Conservation (phyloP, 805 yeast species). For the Zygoascus ofunaensis region DNA sequence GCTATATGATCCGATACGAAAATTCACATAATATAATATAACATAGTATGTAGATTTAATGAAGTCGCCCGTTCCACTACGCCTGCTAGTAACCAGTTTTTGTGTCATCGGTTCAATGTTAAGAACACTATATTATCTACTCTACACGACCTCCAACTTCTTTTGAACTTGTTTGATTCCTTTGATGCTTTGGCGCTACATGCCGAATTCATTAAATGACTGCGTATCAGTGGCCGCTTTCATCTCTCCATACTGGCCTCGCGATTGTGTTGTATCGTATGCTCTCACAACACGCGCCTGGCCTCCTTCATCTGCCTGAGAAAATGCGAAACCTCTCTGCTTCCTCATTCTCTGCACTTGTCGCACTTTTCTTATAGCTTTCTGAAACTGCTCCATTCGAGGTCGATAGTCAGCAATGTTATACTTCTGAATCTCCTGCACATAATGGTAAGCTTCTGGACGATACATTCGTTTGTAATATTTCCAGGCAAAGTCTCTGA, state of each 20-base stretch:
- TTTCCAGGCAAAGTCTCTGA: conserved; percentile 90
- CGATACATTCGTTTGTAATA: conserved; percentile 83
- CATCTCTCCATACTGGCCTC: conserved; percentile 65
- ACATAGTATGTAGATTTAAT: too few species aligned
- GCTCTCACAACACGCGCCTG: conserved; percentile 86
- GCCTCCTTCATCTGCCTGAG: conserved; percentile 92
- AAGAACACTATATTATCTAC: too few species aligned
- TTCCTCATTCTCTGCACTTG: conserved; percentile 97
- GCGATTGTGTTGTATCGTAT: conserved; percentile 84
- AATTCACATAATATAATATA: too few species aligned
- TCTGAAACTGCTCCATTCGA: conserved; percentile 93
- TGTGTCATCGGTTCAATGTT: too few species aligned
- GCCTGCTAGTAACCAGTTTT: too few species aligned
- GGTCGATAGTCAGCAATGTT: conserved; percentile 91
- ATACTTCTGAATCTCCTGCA: conserved; percentile 93
- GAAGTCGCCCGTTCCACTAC: too few species aligned
- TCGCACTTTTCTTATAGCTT: conserved; percentile 92
- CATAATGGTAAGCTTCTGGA: conserved; percentile 90
- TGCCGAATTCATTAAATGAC: not conserved
- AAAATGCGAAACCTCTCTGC: conserved; percentile 97
- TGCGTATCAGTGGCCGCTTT: conserved; percentile 14
- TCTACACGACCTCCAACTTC: too few species aligned
- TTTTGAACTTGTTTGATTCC: too few species aligned
- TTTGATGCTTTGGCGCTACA: too few species aligned
- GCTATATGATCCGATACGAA: too few species aligned